Evolutionary conservation across 805 yeast genomes (phyloP), one percentile per base, ranked within the genome.

Genomic region (Metschnikowia dekortorum): DNA sequence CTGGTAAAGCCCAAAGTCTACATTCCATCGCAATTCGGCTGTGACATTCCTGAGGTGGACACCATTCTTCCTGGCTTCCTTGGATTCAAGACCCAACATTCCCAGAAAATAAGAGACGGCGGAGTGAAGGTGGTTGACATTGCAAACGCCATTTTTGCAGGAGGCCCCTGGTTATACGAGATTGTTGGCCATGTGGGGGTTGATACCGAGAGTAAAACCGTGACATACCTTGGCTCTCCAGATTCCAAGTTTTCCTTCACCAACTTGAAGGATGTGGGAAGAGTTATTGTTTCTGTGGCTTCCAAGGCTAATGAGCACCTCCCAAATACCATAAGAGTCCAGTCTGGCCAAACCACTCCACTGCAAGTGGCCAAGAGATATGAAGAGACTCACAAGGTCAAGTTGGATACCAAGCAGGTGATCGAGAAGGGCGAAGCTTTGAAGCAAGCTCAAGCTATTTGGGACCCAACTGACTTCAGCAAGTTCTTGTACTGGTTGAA

Each of bases 1-100:
- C 64, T 59, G 31, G 71, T 69, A 46, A 74, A 76, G 54, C 80
- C 81, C 45, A 75, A 76, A 59, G 60, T 80, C 33, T 82, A 73
- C 66, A 75, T 82, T 54, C 85, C 86, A 32, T 76, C 84, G 2
- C 86, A 82, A 57, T 83, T 78, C 57, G 89, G 88, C 38, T 57
- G 70, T 22, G 81, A 80, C 48, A 45, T 73, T 14, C 60, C 54
- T 2, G 66, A 60, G 8, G 61, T 62, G 18, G 57, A 57, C 4
- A 51, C 55, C 18, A 37, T 47, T 22, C 61, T 71, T 22, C 76
- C 80, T 6, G 70, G 68, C 0, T 66, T 77, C 49, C 57, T 65
- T 31, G 58, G 43, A 1, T 10, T 50, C 16, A 79, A 79, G 60
- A 41, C 60, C 0, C 57, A 49, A 1, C 80, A 78, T 56, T 60